phyloP scores from a whole-genome alignment of 225 moss, liverwort and hornwort genomes.

The Polytrichum formosum region DNA sequence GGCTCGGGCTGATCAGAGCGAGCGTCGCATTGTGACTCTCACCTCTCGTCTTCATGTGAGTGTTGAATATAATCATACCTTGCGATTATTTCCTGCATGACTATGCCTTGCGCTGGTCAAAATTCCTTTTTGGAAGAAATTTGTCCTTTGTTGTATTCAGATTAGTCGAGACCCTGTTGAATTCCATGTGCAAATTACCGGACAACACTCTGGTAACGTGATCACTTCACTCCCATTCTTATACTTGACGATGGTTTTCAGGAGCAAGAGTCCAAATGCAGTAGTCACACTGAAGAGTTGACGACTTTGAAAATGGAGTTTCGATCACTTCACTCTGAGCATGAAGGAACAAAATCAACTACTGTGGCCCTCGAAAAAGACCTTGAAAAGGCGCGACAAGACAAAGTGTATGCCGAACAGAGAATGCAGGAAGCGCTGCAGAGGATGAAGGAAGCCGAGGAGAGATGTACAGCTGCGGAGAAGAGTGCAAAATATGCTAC shows the following conservation, averaged over 20 bases:
- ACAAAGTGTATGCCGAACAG: conserved; percentile 54
- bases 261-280: conserved; percentile 66
- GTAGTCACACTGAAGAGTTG: conserved; percentile 51
- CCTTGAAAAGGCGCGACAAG: conserved; percentile 51
- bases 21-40: conserved; percentile 54
- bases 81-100: too few relatives aligned
- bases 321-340: conserved; percentile 33
- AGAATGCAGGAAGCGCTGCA: conserved; percentile 41
- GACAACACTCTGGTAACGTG: too few relatives aligned
- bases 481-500: conserved; percentile 48
- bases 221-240: not conserved
- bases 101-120: too few relatives aligned
- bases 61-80: not conserved
- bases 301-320: conserved; percentile 49
- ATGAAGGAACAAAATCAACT: conserved; percentile 38
- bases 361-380: conserved; percentile 45
- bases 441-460: conserved; percentile 67
- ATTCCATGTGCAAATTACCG: not conserved
- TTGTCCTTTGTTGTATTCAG: too few relatives aligned
- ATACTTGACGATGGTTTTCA: conserved; percentile 13
- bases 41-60: conserved; percentile 59
- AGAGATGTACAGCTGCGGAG: conserved; percentile 38
- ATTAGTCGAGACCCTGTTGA: not conserved
- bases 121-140: not conserved
- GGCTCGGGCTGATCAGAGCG: conserved; percentile 53